Conservation (phyloP, 441 rosid genomes). For the Populus hybrid region DNA sequence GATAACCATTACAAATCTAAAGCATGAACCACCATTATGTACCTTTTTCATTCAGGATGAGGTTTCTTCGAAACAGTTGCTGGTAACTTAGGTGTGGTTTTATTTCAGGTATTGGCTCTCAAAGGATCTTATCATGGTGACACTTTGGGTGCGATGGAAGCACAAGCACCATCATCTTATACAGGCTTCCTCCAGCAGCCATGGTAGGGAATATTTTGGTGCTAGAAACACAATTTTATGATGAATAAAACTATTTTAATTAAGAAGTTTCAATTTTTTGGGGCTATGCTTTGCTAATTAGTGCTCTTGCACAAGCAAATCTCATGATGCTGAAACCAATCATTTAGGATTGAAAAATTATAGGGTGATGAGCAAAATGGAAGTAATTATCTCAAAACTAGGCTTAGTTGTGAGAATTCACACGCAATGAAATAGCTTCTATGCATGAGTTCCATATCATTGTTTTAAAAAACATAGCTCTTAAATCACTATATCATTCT, state of each 20-base stretch:
- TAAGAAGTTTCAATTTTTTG: neutral
- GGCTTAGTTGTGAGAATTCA: neutral
- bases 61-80: slow-evolving; percentile 3
- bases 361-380: neutral
- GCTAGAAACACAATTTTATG: slow-evolving; percentile 3
- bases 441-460: neutral
- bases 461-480: neutral
- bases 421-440: neutral
- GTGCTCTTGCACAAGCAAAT: neutral
- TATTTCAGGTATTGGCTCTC: slow-evolving; percentile 77
- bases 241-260: neutral
- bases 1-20: neutral
- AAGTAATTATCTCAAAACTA: neutral
- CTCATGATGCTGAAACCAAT: neutral
- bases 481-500: neutral
- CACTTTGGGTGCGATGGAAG: slow-evolving; percentile 99
- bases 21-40: neutral
- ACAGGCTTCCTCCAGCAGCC: slow-evolving; percentile 96
- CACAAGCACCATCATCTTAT: slow-evolving; percentile 88
- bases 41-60: neutral
- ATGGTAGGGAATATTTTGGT: slow-evolving; percentile 44
- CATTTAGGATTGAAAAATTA: neutral
- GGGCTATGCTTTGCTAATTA: neutral
- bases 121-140: slow-evolving; percentile 95
- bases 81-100: slow-evolving; percentile 13